These are phyloP conservation scores for Barnettozyma wickerhamii DNA, from an alignment of 805 yeast species.

Conservation along the genomic window DNA sequence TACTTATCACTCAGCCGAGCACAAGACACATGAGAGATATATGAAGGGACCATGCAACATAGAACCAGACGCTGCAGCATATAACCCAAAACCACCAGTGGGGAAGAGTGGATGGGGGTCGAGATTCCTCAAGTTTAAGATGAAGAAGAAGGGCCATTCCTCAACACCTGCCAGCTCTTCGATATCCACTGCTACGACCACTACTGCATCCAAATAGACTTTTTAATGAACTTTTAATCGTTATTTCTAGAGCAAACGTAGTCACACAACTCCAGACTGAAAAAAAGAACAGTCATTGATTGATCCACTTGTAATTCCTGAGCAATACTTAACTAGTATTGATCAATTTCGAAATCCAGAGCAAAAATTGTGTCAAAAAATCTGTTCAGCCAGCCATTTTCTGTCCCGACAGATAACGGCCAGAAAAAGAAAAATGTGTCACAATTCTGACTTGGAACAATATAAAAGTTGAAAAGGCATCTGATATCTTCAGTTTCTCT, in stretches of 20 bases:
- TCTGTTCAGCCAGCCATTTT: neutral
- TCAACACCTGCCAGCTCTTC: too few relatives aligned
- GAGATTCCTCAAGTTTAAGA: conserved; percentile 8
- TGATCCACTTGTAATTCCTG: too few relatives aligned
- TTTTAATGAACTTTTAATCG: neutral
- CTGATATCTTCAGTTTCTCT: too few relatives aligned
- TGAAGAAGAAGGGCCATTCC: conserved; percentile 10
- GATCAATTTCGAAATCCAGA: neutral
- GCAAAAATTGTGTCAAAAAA: neutral
- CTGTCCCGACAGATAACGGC: neutral
- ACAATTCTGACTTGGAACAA: neutral
- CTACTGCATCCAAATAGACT: neutral
- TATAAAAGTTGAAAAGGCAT: too few relatives aligned
- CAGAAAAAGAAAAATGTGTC: neutral
- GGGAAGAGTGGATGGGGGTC: conserved; percentile 8
- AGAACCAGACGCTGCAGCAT: conserved; percentile 10
- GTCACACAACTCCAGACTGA: too few relatives aligned
- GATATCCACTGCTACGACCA: neutral
- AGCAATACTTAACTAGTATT: too few relatives aligned
- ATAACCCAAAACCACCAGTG: conserved; percentile 12
- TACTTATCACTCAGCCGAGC: neutral
- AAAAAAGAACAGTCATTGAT: too few relatives aligned
- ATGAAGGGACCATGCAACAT: conserved; percentile 19
- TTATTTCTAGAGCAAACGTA: too few relatives aligned
- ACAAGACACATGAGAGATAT: conserved; percentile 3